Evolutionary conservation across 2,329 filamentous ascomycete species (phyloP), one percentile per base, ranked within the genome.

Genomic region (Fusarium albosuccineum): DNA sequence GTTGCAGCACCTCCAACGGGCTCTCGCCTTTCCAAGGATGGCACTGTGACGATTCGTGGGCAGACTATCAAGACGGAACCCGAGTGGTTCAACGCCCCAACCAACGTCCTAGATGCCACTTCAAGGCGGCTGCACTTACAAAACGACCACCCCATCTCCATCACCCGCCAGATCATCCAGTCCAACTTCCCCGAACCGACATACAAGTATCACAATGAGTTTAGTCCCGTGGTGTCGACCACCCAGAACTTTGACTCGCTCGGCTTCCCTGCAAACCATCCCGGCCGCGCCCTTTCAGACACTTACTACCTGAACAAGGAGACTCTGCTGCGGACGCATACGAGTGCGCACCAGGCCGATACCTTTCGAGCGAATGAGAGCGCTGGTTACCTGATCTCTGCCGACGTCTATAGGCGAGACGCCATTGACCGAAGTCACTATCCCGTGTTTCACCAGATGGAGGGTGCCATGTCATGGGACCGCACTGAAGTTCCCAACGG

Each of bases 361-460:
- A 85, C 92, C 62, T 93, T 98, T 84, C 84, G 90, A 69, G 83
- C 86, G 61, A 89, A 94, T 79, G 80, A 87, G 56, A 91, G 86
- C 71, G 86, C 89, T 37, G 96, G 95, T 4, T 99, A 94, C 77
- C 91, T 97, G 34, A 92, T 99, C 76, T 92, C 91, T 61, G 96
- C 95, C 26, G 96, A 99, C 77, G 96, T 99, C 16, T 99, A 98
- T 79, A 89, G 96, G 42, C 87, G 96, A 68, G 96, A 99, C 86
- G 94, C 95, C 58, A 91, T 99, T 74, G 96, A 99, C 80, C 89
- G 92, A 58, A 96, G 91, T 71, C 96, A 99, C 80, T 98, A 98
- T 80, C 96, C 96, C 0, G 89, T 97, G 60, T 99, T 99, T 79
- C 96, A 99, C 80, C 96, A 99, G 81, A 98, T 98, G 94, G 96